A percentile compares a stretch with the other conserved stretches of the same genome.
Conservation (phyloP, 257 asterid species). For the Solanum dulcamara region DNA sequence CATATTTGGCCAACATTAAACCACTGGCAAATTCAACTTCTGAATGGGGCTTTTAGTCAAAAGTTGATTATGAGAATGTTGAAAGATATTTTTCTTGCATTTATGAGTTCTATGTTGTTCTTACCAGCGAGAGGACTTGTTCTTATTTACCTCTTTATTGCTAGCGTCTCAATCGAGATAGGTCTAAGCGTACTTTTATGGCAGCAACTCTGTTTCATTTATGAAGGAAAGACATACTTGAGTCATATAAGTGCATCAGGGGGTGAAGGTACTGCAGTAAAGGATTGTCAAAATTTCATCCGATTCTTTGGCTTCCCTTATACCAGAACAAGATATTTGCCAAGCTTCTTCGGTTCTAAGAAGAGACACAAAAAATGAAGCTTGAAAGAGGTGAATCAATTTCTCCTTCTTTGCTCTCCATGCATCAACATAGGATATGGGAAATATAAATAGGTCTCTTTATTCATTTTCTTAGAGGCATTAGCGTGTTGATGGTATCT, state of each 20-base stretch:
- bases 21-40: slow-evolving; percentile 1
- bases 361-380: slow-evolving; percentile 62
- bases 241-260: slow-evolving; percentile 46
- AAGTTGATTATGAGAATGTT: slow-evolving; percentile 24
- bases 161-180: slow-evolving; percentile 63
- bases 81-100: slow-evolving; percentile 35
- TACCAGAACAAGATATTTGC: slow-evolving; percentile 38
- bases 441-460: neutral
- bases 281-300: slow-evolving; percentile 58
- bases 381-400: neutral
- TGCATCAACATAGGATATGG: neutral
- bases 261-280: slow-evolving; percentile 33
- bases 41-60: slow-evolving; percentile 8
- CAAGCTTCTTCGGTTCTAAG: slow-evolving; percentile 52
- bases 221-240: slow-evolving; percentile 76
- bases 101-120: slow-evolving; percentile 51
- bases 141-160: slow-evolving; percentile 61
- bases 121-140: slow-evolving; percentile 62
- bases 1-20: slow-evolving; percentile 44
- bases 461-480: neutral
- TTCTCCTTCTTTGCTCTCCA: neutral
- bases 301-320: slow-evolving; percentile 58
- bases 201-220: slow-evolving; percentile 84
- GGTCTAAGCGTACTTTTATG: slow-evolving; percentile 73
- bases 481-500: neutral